A percentile compares a stretch with the other conserved stretches of the same genome.
These are phyloP conservation scores for Micromonas commoda DNA, from an alignment of 139 green algal species.

Conservation along the genomic window DNA sequence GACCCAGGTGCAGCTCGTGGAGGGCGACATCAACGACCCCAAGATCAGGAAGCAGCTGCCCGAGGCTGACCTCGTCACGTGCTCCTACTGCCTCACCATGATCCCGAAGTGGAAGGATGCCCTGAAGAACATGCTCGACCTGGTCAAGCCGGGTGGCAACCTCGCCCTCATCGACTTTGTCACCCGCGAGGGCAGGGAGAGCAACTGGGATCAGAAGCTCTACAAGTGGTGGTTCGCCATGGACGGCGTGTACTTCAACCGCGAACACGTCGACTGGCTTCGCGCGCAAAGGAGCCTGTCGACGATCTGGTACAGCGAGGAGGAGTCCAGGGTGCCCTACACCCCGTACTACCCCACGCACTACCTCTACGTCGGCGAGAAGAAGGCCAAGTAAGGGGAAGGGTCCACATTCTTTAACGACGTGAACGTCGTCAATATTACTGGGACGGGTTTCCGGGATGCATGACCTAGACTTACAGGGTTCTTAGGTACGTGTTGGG, in stretches of 20 bases:
- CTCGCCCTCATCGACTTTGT: slow-evolving; percentile 25
- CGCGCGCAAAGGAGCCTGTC: neutral
- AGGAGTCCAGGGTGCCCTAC: slow-evolving; percentile 27
- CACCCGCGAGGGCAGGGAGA: slow-evolving; percentile 10
- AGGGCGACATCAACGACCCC: slow-evolving; percentile 13
- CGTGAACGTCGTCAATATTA: too few species aligned
- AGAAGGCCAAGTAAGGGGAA: neutral
- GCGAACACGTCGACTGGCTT: slow-evolving; percentile 12
- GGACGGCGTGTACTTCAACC: slow-evolving; percentile 27
- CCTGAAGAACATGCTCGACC: slow-evolving; percentile 4
- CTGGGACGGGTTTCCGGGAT: too few species aligned
- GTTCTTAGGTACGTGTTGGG: too few species aligned
- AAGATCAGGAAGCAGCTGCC: slow-evolving; percentile 17
- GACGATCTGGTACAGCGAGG: slow-evolving; percentile 21
- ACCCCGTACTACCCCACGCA: slow-evolving; percentile 21
- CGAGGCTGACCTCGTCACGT: slow-evolving; percentile 24
- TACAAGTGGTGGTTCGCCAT: slow-evolving; percentile 31
- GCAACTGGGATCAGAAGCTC: slow-evolving; percentile 19
- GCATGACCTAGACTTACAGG: too few species aligned
- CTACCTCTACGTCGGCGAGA: slow-evolving; percentile 20
- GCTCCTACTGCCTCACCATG: slow-evolving; percentile 31
- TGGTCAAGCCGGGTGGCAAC: slow-evolving; percentile 15
- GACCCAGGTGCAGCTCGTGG: slow-evolving; percentile 11
- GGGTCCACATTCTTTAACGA: neutral
- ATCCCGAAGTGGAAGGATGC: slow-evolving; percentile 23